Evolutionary conservation across 257 asterid species (phyloP).

Genomic region (Striga asiatica): DNA sequence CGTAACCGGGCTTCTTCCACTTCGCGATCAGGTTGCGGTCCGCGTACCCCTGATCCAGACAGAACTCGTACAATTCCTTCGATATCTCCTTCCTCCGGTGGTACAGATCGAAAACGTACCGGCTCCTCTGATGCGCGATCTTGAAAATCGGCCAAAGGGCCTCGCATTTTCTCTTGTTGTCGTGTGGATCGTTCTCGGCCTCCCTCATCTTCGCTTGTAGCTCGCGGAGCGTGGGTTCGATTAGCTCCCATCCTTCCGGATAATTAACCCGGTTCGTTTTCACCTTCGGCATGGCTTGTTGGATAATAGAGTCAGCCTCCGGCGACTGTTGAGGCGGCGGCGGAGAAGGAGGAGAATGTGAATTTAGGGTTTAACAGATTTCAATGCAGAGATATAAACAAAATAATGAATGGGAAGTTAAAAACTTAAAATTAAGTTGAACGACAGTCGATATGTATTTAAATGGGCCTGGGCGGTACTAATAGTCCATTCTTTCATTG

Average conservation of each 20-base stretch:
- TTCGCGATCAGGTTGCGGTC: slow-evolving; percentile 86
- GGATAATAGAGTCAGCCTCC: not conserved
- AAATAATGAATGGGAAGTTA: no score
- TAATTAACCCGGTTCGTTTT: slow-evolving; percentile 68
- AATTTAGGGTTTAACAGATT: not conserved
- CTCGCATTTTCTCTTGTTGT: slow-evolving; percentile 78
- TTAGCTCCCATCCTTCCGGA: slow-evolving; percentile 92
- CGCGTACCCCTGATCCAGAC: slow-evolving; percentile 90
- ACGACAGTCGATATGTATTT: no score
- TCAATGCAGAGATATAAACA: no score
- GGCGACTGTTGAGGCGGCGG: not conserved
- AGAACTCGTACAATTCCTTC: slow-evolving; percentile 77
- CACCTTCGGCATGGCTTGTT: slow-evolving; percentile 72
- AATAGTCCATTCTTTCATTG: no score
- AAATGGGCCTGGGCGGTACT: no score
- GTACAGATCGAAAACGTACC: slow-evolving; percentile 69
- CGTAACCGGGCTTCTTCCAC: slow-evolving; percentile 98
- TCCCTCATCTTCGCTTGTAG: slow-evolving; percentile 92
- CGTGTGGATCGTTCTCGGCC: slow-evolving; percentile 89
- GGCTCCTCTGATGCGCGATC: slow-evolving; percentile 88
- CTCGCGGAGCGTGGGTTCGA: slow-evolving; percentile 80
- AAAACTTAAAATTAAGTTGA: no score
- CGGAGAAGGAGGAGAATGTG: not conserved
- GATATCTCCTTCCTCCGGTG: slow-evolving; percentile 76
- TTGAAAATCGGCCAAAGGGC: slow-evolving; percentile 90